Percentiles rank a stretch among this genome's conserved stretches.
phyloP scores from a whole-genome alignment of 2,329 filamentous ascomycete genomes.

The Colletotrichum cuscutae region DNA sequence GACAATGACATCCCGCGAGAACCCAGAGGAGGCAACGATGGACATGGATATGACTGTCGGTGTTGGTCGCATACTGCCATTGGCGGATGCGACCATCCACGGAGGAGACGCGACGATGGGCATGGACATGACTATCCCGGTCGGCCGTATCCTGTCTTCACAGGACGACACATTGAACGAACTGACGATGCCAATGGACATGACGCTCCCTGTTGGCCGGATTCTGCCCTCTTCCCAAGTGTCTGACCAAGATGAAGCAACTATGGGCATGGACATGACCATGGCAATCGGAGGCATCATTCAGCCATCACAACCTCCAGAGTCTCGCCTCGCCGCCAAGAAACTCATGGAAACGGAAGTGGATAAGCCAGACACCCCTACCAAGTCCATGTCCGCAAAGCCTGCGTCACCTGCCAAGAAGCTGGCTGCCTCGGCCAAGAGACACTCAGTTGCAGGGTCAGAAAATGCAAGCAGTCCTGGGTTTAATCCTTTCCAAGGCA shows the following conservation, averaged over 20 bases:
- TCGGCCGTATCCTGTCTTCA: slow-evolving; percentile 60
- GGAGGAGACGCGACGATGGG: slow-evolving; percentile 59
- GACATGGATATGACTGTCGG: slow-evolving; percentile 72
- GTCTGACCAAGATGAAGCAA: slow-evolving; percentile 49
- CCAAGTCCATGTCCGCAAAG: slow-evolving; percentile 52
- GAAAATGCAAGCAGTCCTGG: slow-evolving; percentile 62
- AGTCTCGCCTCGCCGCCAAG: slow-evolving; percentile 60
- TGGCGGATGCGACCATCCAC: slow-evolving; percentile 38
- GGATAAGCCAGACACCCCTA: slow-evolving; percentile 57
- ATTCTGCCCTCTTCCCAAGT: slow-evolving; percentile 54
- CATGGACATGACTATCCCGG: slow-evolving; percentile 75
- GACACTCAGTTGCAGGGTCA: slow-evolving; percentile 37
- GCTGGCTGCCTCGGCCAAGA: slow-evolving; percentile 39
- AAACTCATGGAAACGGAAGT: slow-evolving; percentile 69
- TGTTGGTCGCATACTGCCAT: slow-evolving; percentile 63
- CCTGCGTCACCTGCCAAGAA: slow-evolving; percentile 48
- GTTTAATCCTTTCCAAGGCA: slow-evolving; percentile 62
- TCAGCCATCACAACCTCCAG: slow-evolving; percentile 47
- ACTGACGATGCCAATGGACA: slow-evolving; percentile 65
- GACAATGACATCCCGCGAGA: slow-evolving; percentile 39
- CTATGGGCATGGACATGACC: slow-evolving; percentile 76
- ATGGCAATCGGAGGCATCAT: slow-evolving; percentile 72
- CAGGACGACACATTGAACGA: slow-evolving; percentile 54
- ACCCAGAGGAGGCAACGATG: slow-evolving; percentile 42
- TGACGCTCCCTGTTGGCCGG: slow-evolving; percentile 67